Evolutionary conservation across 306 rosid species (phyloP), one percentile per base, ranked within the genome.

Genomic region (Casuarina equisetifolia): DNA sequence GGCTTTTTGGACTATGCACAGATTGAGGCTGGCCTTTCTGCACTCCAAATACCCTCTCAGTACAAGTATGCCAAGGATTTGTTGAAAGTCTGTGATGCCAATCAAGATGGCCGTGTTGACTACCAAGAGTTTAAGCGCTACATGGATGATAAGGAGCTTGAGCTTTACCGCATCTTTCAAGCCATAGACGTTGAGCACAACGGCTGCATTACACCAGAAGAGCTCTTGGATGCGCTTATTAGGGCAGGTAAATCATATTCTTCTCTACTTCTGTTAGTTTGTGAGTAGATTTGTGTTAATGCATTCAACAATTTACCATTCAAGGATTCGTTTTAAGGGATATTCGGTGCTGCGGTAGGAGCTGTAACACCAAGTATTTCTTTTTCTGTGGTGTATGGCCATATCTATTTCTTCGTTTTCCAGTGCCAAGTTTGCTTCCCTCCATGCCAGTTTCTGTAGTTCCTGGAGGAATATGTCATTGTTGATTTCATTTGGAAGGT

Each of bases 201-300:
- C 73, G 98, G 98, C 4, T 88, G 95, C 83, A 94, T 94, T 86
- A 72, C 92, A 53, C 98, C 98, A 0, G 98, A 94, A 85, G 98
- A 94, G 91, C 96, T 94, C 0, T 94, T 90, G 94, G 98, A 94
- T 78, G 98, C 98, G 12, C 97, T 94, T 70, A 87, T 92, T 10
- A 88, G 74, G 84, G 94, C 97, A 82, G 98, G 98, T 91, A 82
- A 70, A 75, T 59, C 64, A 35, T 66, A 19, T 40, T 40, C 16
- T 66, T 17, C n/a, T 40, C 16, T 40, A 9, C 70, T 16, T 36
- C 70, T 66, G 49, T 32, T 39, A 43, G 17, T 66, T 39, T 66
- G 25, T 39, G 32, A 39, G 40, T 42, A 3, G 16, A 64, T 11
- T 64, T 64, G 20, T 66, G 45, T 66, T 17, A n/a, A 16, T 40